A percentile compares a stretch with the other conserved stretches of the same genome.
Conservation (phyloP, 257 asterid genomes). For the Plantago ovata region DNA sequence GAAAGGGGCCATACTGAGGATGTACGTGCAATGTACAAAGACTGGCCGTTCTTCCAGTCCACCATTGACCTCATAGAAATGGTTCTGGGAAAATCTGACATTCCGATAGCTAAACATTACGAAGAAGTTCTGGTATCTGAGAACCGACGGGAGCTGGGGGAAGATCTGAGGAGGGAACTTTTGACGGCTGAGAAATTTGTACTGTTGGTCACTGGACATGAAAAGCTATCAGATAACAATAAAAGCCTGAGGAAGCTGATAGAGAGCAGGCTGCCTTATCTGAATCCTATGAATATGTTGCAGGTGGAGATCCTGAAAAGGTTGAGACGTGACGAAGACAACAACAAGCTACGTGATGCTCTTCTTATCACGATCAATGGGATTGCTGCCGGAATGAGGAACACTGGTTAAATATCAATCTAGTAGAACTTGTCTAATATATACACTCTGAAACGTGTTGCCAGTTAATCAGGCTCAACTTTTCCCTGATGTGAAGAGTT, state of each 20-base stretch:
- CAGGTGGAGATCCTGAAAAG: slow-evolving; percentile 93
- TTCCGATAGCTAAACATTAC: slow-evolving; percentile 75
- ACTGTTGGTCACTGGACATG: slow-evolving; percentile 72
- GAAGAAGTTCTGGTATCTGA: slow-evolving; percentile 82
- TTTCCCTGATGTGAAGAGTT: too few species aligned
- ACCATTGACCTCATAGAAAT: slow-evolving; percentile 89
- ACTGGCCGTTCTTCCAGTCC: slow-evolving; percentile 93
- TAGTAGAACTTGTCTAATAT: too few species aligned
- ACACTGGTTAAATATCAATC: slow-evolving; percentile 57
- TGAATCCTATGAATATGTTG: slow-evolving; percentile 88
- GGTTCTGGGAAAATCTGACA: slow-evolving; percentile 89
- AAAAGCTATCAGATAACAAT: slow-evolving; percentile 68
- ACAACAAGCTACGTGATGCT: slow-evolving; percentile 74
- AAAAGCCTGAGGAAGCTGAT: slow-evolving; percentile 64
- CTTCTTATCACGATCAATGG: slow-evolving; percentile 85
- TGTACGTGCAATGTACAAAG: slow-evolving; percentile 79
- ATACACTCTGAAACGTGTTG: too few species aligned
- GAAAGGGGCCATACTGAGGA: slow-evolving; percentile 77
- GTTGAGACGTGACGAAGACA: slow-evolving; percentile 68
- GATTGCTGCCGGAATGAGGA: slow-evolving; percentile 98
- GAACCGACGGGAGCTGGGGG: slow-evolving; percentile 53
- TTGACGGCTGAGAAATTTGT: slow-evolving; percentile 63
- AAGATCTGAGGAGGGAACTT: slow-evolving; percentile 72
- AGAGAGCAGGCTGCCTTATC: slow-evolving; percentile 91
- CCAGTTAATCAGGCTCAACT: too few species aligned